phyloP scores from a whole-genome alignment of 2,329 filamentous ascomycete species.

The Hymenoscyphus occultus region DNA sequence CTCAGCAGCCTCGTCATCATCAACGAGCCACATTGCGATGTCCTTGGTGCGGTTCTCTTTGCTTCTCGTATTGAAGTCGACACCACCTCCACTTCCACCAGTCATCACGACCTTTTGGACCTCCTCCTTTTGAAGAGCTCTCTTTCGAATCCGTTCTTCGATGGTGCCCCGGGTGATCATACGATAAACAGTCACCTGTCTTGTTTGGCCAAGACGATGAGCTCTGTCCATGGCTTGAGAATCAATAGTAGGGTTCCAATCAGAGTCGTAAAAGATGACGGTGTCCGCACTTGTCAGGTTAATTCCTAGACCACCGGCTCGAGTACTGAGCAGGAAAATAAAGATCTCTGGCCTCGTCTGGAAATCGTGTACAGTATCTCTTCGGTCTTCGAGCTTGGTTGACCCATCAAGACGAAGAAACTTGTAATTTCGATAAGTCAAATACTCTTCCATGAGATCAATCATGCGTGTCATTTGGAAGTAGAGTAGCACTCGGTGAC shows the following conservation, averaged over 20 bases:
- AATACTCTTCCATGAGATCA: conserved; percentile 97
- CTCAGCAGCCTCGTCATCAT: conserved; percentile 92
- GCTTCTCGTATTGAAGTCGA: conserved; percentile 93
- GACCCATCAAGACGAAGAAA: conserved; percentile 96
- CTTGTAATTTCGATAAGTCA: conserved; percentile 98
- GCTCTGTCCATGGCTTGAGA: conserved; percentile 99
- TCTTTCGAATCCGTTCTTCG: conserved; percentile 95
- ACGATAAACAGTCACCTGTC: conserved; percentile 94
- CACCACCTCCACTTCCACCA: conserved; percentile 75
- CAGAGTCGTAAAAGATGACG: conserved; percentile 98
- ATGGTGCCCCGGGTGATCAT: conserved; percentile 96
- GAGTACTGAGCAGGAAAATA: conserved; percentile 92
- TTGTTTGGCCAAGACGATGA: conserved; percentile 93
- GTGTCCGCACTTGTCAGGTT: conserved; percentile 96
- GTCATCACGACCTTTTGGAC: conserved; percentile 96
- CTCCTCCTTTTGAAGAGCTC: conserved; percentile 96
- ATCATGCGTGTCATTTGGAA: conserved; percentile 99
- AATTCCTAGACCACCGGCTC: conserved; percentile 96
- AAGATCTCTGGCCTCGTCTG: conserved; percentile 93
- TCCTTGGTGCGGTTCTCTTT: conserved; percentile 94
- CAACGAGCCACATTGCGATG: conserved; percentile 97
- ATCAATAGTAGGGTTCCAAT: conserved; percentile 99
- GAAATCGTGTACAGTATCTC: conserved; percentile 96
- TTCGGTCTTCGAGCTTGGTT: conserved; percentile 93
- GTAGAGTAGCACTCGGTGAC: conserved; percentile 91